Conservation (phyloP, 352 stramenopile species). For the Blastocystis sp. region DNA sequence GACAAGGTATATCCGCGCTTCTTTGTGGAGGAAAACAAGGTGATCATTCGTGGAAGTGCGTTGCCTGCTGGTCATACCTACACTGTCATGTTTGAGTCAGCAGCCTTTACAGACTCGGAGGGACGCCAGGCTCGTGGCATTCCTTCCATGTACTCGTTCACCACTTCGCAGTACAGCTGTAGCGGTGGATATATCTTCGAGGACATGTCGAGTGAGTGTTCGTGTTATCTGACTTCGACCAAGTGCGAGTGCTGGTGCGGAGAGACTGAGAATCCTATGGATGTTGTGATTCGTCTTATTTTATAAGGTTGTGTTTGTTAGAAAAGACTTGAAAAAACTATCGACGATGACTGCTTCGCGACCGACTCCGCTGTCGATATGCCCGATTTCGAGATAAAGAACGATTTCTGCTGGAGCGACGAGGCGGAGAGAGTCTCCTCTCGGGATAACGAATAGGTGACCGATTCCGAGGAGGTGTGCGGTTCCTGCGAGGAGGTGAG, state of each 20-base stretch:
- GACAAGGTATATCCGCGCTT: neutral
- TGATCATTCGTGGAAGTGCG: neutral
- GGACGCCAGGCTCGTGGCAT: neutral
- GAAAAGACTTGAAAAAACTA: neutral
- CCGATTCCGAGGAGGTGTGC: no score
- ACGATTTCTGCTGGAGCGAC: neutral
- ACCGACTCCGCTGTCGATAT: neutral
- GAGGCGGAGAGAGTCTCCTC: neutral
- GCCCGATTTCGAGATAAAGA: neutral
- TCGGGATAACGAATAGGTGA: neutral
- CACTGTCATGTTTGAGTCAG: neutral
- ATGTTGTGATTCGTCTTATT: conserved; percentile 12
- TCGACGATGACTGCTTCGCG: neutral
- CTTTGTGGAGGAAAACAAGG: neutral
- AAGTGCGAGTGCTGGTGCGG: conserved; percentile 58
- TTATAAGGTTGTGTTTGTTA: conserved; percentile 29
- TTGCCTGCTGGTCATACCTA: conserved; percentile 21
- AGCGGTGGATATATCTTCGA: conserved; percentile 52
- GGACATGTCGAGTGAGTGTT: conserved; percentile 31
- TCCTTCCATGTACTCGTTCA: neutral
- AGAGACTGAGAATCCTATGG: neutral
- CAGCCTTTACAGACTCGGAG: neutral
- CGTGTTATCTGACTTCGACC: neutral
- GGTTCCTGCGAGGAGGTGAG: no score
- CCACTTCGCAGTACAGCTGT: conserved; percentile 5